Evolutionary conservation across 371 early-diverging fungal species (phyloP).

Genomic region (Mucor indicus): DNA sequence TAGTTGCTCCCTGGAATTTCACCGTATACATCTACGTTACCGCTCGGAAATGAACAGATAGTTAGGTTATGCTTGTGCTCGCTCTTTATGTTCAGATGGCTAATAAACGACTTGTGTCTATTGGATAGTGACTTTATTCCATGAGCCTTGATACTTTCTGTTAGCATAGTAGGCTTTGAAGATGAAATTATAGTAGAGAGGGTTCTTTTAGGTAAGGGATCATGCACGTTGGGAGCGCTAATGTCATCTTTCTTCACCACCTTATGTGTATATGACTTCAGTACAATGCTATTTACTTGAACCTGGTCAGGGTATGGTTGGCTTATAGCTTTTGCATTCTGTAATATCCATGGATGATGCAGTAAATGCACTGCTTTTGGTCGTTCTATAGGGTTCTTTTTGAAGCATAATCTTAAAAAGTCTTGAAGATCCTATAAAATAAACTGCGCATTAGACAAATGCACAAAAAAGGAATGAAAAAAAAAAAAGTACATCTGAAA

Average conservation of each 20-base stretch:
- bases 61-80: too few relatives aligned
- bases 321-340: constrained; percentile 26
- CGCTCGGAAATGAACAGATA: constrained; percentile 39
- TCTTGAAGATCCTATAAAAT: constrained; percentile 54
- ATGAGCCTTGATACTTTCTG: too few relatives aligned
- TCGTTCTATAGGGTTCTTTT: constrained; percentile 70
- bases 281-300: not conserved
- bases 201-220: not conserved
- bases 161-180: too few relatives aligned
- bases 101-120: too few relatives aligned
- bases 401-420: constrained; percentile 80
- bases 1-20: too few relatives aligned
- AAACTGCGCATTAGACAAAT: not conserved
- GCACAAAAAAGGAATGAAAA: not conserved
- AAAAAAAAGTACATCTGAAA: constrained; percentile 57
- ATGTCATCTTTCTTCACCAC: not conserved
- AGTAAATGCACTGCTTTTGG: constrained; percentile 56
- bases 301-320: not conserved
- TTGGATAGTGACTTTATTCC: too few relatives aligned
- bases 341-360: constrained; percentile 72
- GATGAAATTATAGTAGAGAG: not conserved
- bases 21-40: constrained; percentile 27
- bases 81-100: too few relatives aligned
- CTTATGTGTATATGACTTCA: constrained; percentile 3
- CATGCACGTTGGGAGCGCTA: not conserved